Conservation (phyloP, 768 basidiomycete genomes). For the Termitomyces sp. region DNA sequence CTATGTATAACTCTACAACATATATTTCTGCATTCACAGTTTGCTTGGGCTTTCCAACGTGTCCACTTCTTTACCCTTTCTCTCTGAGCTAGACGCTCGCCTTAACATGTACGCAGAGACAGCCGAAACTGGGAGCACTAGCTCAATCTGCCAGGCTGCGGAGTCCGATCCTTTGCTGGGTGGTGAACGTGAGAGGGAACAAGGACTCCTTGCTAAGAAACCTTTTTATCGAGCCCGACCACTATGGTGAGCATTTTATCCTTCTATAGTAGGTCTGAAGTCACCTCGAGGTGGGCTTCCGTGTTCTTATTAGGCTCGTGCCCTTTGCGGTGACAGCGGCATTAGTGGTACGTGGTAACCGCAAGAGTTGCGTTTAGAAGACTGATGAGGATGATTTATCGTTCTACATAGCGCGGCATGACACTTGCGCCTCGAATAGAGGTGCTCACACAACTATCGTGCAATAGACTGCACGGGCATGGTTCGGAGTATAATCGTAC, state of each 20-base stretch:
- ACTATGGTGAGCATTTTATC: constrained; percentile 31
- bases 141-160: constrained; percentile 8
- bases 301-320: constrained; percentile 54
- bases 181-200: not conserved
- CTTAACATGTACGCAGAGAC: constrained; percentile 15
- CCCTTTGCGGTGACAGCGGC: constrained; percentile 68
- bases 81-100: not conserved
- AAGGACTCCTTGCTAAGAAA: constrained; percentile 28
- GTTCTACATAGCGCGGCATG: constrained; percentile 76
- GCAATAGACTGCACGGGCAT: constrained; percentile 45
- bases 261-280: not conserved
- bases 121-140: constrained; percentile 12
- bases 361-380: not conserved
- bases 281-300: not conserved
- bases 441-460: constrained; percentile 75
- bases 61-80: not conserved
- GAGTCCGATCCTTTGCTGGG: constrained; percentile 19
- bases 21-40: not conserved
- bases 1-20: not conserved
- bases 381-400: constrained; percentile 7
- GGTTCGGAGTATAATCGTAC: constrained; percentile 34
- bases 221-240: constrained; percentile 48
- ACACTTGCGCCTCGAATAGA: constrained; percentile 77
- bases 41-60: not conserved
- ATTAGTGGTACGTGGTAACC: constrained; percentile 49